Evolutionary conservation across 2,329 filamentous ascomycete genomes (phyloP), one percentile per base, ranked within the genome.

Genomic region (Neofusicoccum laricinum): DNA sequence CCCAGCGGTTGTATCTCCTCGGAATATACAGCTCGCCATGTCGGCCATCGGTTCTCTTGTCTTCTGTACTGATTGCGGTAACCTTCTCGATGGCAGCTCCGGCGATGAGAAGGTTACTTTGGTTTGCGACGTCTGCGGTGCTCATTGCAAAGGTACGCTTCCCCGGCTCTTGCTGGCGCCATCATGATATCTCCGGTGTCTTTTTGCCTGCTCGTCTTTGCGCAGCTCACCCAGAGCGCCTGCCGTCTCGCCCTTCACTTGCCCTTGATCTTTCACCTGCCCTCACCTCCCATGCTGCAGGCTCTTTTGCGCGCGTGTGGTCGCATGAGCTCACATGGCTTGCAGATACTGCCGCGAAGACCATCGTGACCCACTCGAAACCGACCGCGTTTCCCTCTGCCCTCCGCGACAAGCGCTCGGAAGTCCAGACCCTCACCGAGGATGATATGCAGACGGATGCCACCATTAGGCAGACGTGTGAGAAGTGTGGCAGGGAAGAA

Each of bases 11-110:
- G 17, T 19, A 8, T 45, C 38, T 45, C 10, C 15, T 19, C 5
- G 1, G 19, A 15, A 34, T 19, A 21, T 41, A 10, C 15, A 15
- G 4, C 6, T 15, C 50, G n/a, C 34, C 65, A 97, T 97, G 94
- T 88, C 93, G 68, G 88, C 91, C 17, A 93, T 97, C 69, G 94
- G 93, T 64, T 94, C 93, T 61, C 84, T 98, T 45, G 89, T 97
- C 40, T 98, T 98, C 78, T 98, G 94, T 81, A 91, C 85, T 62
- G 91, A 93, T 75, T 98, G 94, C 77, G 94, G 94, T 67, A 96
- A 96, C 76, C 84, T 97, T 3, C 82, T 98, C 45, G 92, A 95
- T 61, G 86, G 89, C 61, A 92, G 91, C 51, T 90, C 89, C 67
- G 92, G 91, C 66, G 89, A 88, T 65, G 84, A 87, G 69, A 90